Conservation (phyloP, 805 yeast genomes). For the Candida nanaspora region DNA sequence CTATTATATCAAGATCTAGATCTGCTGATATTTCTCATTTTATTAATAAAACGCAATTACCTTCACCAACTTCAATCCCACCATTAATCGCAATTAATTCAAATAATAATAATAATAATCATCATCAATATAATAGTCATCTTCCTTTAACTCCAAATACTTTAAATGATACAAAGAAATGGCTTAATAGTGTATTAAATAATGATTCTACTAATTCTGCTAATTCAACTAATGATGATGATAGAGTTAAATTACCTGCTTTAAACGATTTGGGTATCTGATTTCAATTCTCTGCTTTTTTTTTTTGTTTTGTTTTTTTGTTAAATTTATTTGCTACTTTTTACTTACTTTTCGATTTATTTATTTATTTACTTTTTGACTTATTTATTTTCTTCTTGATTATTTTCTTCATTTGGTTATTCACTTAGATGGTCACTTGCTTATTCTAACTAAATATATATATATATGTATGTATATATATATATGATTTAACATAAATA, state of each 20-base stretch:
- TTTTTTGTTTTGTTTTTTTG: slow-evolving; percentile 2
- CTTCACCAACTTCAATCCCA: neutral
- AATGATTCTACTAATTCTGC: neutral
- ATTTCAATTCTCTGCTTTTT: neutral
- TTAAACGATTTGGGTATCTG: slow-evolving; percentile 16
- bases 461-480: neutral
- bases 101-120: too few species aligned
- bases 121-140: too few species aligned
- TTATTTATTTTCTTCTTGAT: neutral
- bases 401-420: neutral
- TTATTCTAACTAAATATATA: neutral
- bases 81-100: neutral
- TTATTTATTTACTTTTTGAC: neutral
- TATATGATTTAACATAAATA: neutral
- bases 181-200: neutral
- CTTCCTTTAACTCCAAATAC: too few species aligned
- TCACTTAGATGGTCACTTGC: neutral
- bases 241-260: slow-evolving; percentile 15
- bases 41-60: neutral
- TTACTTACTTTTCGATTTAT: too few species aligned
- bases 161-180: neutral
- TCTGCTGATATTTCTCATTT: neutral
- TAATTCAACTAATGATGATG: neutral
- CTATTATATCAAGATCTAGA: neutral
- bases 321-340: neutral